Conservation (phyloP, 768 basidiomycete species). For the Termitomyces sp. region DNA sequence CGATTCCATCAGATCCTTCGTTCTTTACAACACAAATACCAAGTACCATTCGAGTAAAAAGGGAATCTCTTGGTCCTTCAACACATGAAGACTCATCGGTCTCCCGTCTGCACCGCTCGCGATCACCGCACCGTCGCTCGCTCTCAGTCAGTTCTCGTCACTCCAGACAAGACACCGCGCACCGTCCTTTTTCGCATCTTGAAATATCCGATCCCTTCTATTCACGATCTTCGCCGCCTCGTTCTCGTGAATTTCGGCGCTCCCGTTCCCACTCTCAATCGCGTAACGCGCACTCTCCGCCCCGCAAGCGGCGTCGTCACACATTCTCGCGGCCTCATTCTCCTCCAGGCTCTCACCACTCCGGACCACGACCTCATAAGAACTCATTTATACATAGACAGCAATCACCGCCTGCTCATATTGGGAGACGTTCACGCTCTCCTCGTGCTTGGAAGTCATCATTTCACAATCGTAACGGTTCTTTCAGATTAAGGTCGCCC, state of each 20-base stretch:
- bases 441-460: neutral
- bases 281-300: neutral
- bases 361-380: neutral
- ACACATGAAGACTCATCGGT: neutral
- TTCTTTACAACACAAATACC: constrained; percentile 6
- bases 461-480: neutral
- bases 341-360: neutral
- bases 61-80: constrained; percentile 4
- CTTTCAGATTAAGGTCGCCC: neutral
- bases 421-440: neutral
- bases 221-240: constrained; percentile 2
- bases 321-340: constrained; percentile 1
- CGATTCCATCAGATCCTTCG: constrained; percentile 14
- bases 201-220: neutral
- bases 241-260: neutral
- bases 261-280: constrained; percentile 5
- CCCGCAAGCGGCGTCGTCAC: neutral
- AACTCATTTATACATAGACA: neutral
- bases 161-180: neutral
- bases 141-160: constrained; percentile 2
- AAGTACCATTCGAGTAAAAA: neutral
- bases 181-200: neutral
- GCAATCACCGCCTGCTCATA: neutral
- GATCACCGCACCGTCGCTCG: constrained; percentile 1
- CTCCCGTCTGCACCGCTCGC: neutral